Evolutionary conservation across 78 protist genomes (phyloP).

Genomic region (Speleostelium caveatum): DNA sequence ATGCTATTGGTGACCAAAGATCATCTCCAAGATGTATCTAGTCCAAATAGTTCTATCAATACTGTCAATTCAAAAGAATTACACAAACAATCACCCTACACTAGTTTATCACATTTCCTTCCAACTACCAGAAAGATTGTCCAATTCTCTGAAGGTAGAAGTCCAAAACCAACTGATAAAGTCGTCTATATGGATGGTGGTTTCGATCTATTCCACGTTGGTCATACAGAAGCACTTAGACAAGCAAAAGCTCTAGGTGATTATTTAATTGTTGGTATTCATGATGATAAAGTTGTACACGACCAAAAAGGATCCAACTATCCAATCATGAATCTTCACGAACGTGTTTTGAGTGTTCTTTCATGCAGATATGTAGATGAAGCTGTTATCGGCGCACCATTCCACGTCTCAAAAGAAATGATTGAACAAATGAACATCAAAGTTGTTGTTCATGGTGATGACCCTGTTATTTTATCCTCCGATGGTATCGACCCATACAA

Average conservation of each 20-base stretch:
- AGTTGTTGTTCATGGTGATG: constrained; percentile 90
- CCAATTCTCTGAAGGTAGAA: constrained; percentile 83
- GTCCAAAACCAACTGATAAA: constrained; percentile 86
- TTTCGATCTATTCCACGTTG: constrained; percentile 96
- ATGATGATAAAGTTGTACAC: constrained; percentile 87
- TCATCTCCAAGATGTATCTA: constrained; percentile 57
- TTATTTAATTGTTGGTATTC: constrained; percentile 95
- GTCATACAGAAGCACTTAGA: constrained; percentile 89
- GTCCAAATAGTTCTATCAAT: not conserved
- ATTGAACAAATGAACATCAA: constrained; percentile 78
- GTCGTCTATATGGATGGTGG: constrained; percentile 97
- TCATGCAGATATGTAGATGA: constrained; percentile 94
- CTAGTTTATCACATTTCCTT: constrained; percentile 83
- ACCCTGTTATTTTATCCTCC: constrained; percentile 22
- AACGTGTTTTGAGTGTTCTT: constrained; percentile 93
- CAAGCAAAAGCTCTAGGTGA: constrained; percentile 92
- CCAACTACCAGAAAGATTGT: constrained; percentile 83
- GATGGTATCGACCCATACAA: constrained; percentile 77
- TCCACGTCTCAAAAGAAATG: constrained; percentile 82
- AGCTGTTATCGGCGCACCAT: constrained; percentile 95
- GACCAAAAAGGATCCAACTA: constrained; percentile 85
- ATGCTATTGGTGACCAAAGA: constrained; percentile 93
- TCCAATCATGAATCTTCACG: constrained; percentile 97
- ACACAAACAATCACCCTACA: constrained; percentile 75
- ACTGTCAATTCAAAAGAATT: constrained; percentile 36